A percentile compares a stretch with the other conserved stretches of the same genome.
phyloP scores from a whole-genome alignment of 768 basidiomycete species.

The Kwoniella botswanensis region DNA sequence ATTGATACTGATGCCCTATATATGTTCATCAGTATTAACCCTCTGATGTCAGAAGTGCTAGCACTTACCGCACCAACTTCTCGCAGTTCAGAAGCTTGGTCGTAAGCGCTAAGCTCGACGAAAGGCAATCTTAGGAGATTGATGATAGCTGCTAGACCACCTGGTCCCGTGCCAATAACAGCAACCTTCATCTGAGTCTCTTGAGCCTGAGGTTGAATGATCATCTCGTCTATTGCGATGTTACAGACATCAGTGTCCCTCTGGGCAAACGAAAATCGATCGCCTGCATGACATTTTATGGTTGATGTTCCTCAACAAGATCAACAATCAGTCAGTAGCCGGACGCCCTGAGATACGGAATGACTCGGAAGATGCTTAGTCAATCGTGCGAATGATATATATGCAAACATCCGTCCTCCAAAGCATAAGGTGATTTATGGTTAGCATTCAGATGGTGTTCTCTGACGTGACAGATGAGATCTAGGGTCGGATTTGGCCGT shows the following conservation, averaged over 20 bases:
- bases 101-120: conserved; percentile 36
- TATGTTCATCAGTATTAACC: not conserved
- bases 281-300: no score
- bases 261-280: no score
- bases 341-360: no score
- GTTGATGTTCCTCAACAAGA: no score
- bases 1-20: conserved; percentile 43
- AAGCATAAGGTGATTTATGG: no score
- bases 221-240: not conserved
- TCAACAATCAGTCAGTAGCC: no score
- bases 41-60: not conserved
- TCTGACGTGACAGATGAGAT: not conserved
- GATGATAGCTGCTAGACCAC: conserved; percentile 38
- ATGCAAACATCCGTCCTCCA: no score
- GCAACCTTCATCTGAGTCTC: conserved; percentile 23
- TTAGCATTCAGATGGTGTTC: no score
- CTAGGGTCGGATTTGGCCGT: not conserved
- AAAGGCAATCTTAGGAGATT: conserved; percentile 20
- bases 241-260: no score
- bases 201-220: not conserved
- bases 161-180: conserved; percentile 47
- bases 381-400: no score
- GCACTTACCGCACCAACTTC: conserved; percentile 48
- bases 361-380: no score
- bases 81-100: conserved; percentile 39